Evolutionary conservation across 208 protist genomes (phyloP), one percentile per base, ranked within the genome.

Genomic region (Naegleria fowleri): DNA sequence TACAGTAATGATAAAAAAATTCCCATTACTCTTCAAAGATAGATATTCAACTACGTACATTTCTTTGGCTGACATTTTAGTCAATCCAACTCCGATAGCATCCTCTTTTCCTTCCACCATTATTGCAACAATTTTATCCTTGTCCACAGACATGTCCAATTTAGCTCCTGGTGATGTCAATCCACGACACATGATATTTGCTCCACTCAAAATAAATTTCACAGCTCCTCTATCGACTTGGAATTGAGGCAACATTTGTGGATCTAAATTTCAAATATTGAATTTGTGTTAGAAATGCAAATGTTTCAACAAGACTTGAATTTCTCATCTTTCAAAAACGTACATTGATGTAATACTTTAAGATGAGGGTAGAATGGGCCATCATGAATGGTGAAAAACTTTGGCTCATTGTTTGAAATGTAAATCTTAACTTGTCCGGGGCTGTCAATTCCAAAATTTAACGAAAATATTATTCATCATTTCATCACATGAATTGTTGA

Each of bases 221-320:
- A 99, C 99, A 91, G 97, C 98, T 83, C 98, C 98, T 92, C 96
- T 96, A 94, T 99, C 98, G 15, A 99, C 97, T 93, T 99, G 98
- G 41, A 99, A 94, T 40, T 95, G 90, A 85, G 94, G 95, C 38
- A 99, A 94, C 75, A 99, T 98, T 88, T 98, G 96, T 22, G 98
- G 98, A 92, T 99, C 85, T 88, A 88, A 5, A 19, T 83, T 41
- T 15, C n/a, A 22, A 58, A 11, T 13, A 19, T 59, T 0, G 25
- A 48, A 83, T 33, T 33, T 48, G 38, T 86, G 85, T 51, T 39
- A 36, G 48, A 0, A 25, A 91, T 51, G 91, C n/a, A n/a, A n/a
- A n/a, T n/a, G 39, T 92, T 39, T 84, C 7, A 59, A 19, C 83
- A 38, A 40, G 7, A 48, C 1, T 48, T 48, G 43, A 48, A 48